Conservation (phyloP, 2,329 filamentous ascomycete genomes). For the Shiraia sp. region DNA sequence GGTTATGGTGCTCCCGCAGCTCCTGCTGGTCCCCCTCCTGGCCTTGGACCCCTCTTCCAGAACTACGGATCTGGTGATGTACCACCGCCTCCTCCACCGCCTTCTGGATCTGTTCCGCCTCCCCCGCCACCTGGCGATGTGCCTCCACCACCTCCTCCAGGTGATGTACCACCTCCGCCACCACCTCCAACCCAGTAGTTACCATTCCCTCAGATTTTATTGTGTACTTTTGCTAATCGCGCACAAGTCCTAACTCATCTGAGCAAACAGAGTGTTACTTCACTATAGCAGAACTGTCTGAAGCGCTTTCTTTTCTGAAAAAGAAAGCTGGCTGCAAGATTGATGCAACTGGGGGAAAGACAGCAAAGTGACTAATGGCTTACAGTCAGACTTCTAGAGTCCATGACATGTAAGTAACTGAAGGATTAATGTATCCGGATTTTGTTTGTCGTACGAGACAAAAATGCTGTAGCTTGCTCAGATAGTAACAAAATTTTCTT, state of each 20-base stretch:
- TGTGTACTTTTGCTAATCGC: not conserved
- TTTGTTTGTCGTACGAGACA: no score
- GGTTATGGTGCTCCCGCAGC: slow-evolving; percentile 45
- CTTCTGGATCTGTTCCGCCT: slow-evolving; percentile 62
- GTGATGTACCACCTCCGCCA: slow-evolving; percentile 62
- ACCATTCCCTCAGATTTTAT: not conserved
- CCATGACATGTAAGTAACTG: no score
- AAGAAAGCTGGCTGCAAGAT: no score
- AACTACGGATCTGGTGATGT: slow-evolving; percentile 61
- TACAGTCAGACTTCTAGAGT: no score
- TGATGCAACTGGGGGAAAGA: no score
- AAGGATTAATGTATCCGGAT: no score
- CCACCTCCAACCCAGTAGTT: slow-evolving; percentile 33
- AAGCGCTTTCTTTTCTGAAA: not conserved
- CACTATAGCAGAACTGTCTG: no score
- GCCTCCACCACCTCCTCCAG: slow-evolving; percentile 58
- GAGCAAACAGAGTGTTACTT: no score
- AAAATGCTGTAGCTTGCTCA: no score
- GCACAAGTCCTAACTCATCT: no score
- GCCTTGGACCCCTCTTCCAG: slow-evolving; percentile 68
- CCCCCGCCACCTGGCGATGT: slow-evolving; percentile 63
- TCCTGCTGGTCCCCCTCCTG: slow-evolving; percentile 54
- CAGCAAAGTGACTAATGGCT: no score
- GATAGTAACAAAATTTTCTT: no score
- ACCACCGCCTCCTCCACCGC: slow-evolving; percentile 66